Percentiles rank a stretch among this genome's conserved stretches.
phyloP scores from a whole-genome alignment of 2,329 filamentous ascomycete genomes.

The Scytalidium sp. region DNA sequence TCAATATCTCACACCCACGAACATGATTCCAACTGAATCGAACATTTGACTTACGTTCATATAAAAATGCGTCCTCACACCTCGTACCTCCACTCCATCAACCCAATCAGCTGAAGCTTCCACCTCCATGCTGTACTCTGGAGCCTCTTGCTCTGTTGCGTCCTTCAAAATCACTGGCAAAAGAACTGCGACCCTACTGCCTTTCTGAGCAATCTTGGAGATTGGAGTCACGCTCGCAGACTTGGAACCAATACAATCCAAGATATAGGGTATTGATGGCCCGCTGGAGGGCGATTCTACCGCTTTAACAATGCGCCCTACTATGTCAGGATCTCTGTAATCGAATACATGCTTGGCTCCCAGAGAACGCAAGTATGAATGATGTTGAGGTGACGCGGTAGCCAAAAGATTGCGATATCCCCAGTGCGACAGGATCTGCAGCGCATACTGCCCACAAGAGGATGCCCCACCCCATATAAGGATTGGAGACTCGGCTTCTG shows the following conservation, averaged over 20 bases:
- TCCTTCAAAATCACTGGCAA: conserved; percentile 57
- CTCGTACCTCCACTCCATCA: conserved; percentile 47
- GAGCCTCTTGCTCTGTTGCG: conserved; percentile 41
- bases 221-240: conserved; percentile 46
- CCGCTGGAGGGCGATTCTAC: conserved; percentile 2
- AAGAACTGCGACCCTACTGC: conserved; percentile 53
- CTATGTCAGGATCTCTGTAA: conserved; percentile 22
- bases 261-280: conserved; percentile 38
- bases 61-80: conserved; percentile 56
- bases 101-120: conserved; percentile 42
- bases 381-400: conserved; percentile 24
- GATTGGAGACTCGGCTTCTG: conserved; percentile 27
- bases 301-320: conserved; percentile 14
- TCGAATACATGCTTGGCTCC: conserved; percentile 28
- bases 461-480: conserved; percentile 33
- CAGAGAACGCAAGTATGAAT: conserved; percentile 24
- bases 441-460: conserved; percentile 29
- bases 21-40: no score
- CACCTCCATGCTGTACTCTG: conserved; percentile 54
- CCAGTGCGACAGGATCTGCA: conserved; percentile 46
- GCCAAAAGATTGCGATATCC: conserved; percentile 45
- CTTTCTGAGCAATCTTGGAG: conserved; percentile 44
- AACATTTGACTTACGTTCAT: conserved; percentile 34
- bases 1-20: conserved; percentile 7
- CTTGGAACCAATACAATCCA: conserved; percentile 55